Evolutionary conservation across 2,329 filamentous ascomycete species (phyloP).

Genomic region (Aspergillus costaricaensis): DNA sequence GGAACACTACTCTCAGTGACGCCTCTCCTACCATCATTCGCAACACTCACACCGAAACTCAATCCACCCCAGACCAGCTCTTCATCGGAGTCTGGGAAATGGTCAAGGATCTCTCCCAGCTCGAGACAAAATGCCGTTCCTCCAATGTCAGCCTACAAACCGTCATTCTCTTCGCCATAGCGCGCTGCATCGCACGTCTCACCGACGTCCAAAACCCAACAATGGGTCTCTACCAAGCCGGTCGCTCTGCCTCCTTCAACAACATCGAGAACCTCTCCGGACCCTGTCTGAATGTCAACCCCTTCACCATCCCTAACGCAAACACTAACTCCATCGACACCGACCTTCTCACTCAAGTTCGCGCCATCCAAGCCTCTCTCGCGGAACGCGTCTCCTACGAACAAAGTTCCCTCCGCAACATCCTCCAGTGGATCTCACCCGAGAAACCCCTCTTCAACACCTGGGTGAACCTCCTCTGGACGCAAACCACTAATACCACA

Average conservation of each 20-base stretch:
- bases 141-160: conserved; percentile 29
- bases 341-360: conserved; percentile 16
- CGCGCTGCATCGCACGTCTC: conserved; percentile 26
- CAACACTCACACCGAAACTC: not conserved
- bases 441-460: conserved; percentile 30
- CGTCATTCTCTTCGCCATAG: conserved; percentile 32
- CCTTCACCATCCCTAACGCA: conserved; percentile 25
- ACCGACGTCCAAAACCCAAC: conserved; percentile 25
- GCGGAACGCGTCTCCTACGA: conserved; percentile 32
- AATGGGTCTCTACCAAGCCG: conserved; percentile 36
- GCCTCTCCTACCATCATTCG: conserved; percentile 25
- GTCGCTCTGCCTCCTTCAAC: conserved; percentile 31
- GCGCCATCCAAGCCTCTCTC: conserved; percentile 25
- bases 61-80: conserved; percentile 10
- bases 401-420: conserved; percentile 30
- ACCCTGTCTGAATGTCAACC: conserved; percentile 37
- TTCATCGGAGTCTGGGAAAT: conserved; percentile 29
- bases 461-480: conserved; percentile 38
- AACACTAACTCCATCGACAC: not conserved
- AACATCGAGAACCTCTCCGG: conserved; percentile 29
- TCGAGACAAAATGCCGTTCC: conserved; percentile 24
- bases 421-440: conserved; percentile 22
- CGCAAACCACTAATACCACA: conserved; percentile 16
- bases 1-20: conserved; percentile 22
- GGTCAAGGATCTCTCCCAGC: conserved; percentile 24